phyloP scores from a whole-genome alignment of 2,329 filamentous ascomycete genomes.

The Amylocarpus encephaloides region DNA sequence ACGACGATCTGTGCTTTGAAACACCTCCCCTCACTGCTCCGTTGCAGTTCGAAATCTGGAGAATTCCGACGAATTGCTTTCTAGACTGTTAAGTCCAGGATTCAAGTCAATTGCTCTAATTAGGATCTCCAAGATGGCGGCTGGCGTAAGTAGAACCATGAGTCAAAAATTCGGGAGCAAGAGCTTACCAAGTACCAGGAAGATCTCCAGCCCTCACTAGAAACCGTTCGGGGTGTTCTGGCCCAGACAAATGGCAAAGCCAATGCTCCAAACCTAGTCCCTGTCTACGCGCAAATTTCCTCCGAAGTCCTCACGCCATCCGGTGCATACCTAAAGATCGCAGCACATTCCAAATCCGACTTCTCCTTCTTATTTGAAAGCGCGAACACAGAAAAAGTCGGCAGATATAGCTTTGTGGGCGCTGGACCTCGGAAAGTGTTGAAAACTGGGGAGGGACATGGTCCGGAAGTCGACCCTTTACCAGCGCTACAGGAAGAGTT shows the following conservation, averaged over 20 bases:
- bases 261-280: conserved; percentile 67
- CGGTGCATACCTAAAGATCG: conserved; percentile 90
- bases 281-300: conserved; percentile 75
- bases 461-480: conserved; percentile 76
- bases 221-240: conserved; percentile 52
- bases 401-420: conserved; percentile 92
- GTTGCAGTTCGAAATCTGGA: neutral
- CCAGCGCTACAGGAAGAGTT: conserved; percentile 78
- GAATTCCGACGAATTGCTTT: neutral
- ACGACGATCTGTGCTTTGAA: neutral
- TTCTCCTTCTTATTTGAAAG: conserved; percentile 95
- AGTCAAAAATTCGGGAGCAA: conserved; percentile 11
- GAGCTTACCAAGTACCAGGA: conserved; percentile 33
- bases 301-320: conserved; percentile 92
- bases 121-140: conserved; percentile 19
- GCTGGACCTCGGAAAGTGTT: conserved; percentile 74
- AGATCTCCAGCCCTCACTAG: conserved; percentile 53
- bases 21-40: neutral
- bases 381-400: conserved; percentile 87
- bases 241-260: conserved; percentile 42
- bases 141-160: conserved; percentile 22
- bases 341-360: conserved; percentile 65
- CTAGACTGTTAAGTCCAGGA: neutral
- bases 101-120: neutral
- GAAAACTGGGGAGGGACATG: conserved; percentile 82